Percentiles rank a stretch among this genome's conserved stretches.
Conservation (phyloP, 108 stramenopile genomes). For the Cyclostephanos invisitatus region DNA sequence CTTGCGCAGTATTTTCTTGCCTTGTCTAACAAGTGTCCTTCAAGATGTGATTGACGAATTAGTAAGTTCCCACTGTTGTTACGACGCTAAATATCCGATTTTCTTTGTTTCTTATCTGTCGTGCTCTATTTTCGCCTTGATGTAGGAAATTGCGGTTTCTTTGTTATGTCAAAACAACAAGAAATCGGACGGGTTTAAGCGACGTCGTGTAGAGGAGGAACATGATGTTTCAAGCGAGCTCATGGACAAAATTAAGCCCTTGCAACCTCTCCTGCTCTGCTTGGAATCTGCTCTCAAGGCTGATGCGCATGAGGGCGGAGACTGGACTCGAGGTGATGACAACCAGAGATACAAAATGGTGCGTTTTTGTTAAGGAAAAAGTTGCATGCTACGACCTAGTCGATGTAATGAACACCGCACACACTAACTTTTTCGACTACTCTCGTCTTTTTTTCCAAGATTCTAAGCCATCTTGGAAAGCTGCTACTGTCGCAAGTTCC, state of each 20-base stretch:
- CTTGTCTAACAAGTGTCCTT: slow-evolving; percentile 75
- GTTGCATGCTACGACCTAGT: neutral
- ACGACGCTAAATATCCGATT: neutral
- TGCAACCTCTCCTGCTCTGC: slow-evolving; percentile 72
- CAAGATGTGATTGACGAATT: slow-evolving; percentile 74
- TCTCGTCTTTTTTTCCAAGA: neutral
- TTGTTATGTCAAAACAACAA: slow-evolving; percentile 35
- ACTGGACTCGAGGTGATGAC: slow-evolving; percentile 83
- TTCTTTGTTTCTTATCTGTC: neutral
- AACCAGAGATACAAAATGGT: slow-evolving; percentile 60
- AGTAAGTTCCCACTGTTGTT: slow-evolving; percentile 39
- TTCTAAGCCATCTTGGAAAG: slow-evolving; percentile 75
- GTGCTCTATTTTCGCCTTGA: neutral
- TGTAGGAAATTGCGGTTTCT: slow-evolving; percentile 50
- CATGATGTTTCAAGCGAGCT: slow-evolving; percentile 8
- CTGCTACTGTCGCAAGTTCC: slow-evolving; percentile 64
- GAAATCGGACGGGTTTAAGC: slow-evolving; percentile 25
- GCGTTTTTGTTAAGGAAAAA: neutral
- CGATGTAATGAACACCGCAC: neutral
- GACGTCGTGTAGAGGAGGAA: slow-evolving; percentile 41
- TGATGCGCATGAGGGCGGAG: slow-evolving; percentile 85
- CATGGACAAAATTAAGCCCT: slow-evolving; percentile 22
- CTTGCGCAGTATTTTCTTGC: slow-evolving; percentile 76
- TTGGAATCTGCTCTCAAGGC: slow-evolving; percentile 74
- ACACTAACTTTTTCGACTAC: neutral